Conservation (phyloP, 139 green algal species). For the Tetradesmus lagerheimii region DNA sequence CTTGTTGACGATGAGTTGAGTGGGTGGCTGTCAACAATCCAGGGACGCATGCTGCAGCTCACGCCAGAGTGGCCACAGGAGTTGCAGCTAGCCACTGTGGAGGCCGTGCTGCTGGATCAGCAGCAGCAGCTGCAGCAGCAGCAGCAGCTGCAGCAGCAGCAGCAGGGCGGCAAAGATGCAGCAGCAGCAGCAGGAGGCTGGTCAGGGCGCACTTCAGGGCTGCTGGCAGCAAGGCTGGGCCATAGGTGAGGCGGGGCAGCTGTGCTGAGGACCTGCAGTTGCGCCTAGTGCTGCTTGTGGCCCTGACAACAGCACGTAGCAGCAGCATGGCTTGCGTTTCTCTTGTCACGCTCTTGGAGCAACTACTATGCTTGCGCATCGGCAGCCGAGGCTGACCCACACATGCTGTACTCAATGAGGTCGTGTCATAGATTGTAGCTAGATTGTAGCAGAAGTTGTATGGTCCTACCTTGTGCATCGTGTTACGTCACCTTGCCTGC, state of each 20-base stretch:
- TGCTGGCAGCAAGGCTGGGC: background rate
- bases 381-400: too few relatives aligned
- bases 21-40: background rate
- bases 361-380: background rate
- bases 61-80: constrained; percentile 11
- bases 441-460: too few relatives aligned
- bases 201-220: background rate
- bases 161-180: background rate
- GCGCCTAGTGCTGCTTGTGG: background rate
- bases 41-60: background rate
- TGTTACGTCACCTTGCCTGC: background rate
- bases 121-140: constrained; percentile 8
- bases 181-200: background rate
- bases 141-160: constrained; percentile 8
- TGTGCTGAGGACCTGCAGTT: background rate
- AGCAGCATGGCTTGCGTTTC: background rate
- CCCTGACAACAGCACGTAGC: background rate
- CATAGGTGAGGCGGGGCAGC: background rate
- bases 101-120: background rate
- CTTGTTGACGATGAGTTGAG: background rate
- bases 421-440: too few relatives aligned
- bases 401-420: too few relatives aligned
- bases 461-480: too few relatives aligned
- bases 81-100: background rate
- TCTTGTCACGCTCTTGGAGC: too few relatives aligned